Conservation (phyloP, 2,329 filamentous ascomycete genomes). For the Penicillium janthinellum region DNA sequence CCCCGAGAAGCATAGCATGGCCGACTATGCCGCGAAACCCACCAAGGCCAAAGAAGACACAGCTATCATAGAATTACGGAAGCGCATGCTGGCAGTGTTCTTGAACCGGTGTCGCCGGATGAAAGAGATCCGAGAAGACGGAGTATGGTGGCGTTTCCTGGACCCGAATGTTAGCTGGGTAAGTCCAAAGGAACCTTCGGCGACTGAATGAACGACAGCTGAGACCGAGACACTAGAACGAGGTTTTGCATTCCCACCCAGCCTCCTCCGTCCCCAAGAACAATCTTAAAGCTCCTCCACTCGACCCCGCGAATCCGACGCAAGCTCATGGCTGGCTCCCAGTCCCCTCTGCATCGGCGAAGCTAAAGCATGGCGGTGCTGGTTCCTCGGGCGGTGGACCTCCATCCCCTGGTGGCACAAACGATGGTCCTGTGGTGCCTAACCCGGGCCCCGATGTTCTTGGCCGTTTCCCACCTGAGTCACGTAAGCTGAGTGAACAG, state of each 20-base stretch:
- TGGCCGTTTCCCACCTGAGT: constrained; percentile 79
- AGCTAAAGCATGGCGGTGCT: constrained; percentile 64
- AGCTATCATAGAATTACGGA: constrained; percentile 92
- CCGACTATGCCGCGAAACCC: constrained; percentile 95
- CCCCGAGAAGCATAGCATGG: constrained; percentile 98
- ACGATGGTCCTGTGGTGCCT: constrained; percentile 59
- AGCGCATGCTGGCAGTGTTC: constrained; percentile 96
- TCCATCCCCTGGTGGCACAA: constrained; percentile 51
- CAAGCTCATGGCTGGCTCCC: constrained; percentile 85
- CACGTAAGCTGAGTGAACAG: constrained; percentile 75
- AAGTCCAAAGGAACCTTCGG: constrained; percentile 33
- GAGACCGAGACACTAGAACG: constrained; percentile 60
- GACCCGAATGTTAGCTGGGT: constrained; percentile 99
- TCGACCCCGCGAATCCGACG: constrained; percentile 90
- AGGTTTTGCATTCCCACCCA: constrained; percentile 91
- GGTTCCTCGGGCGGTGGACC: constrained; percentile 43
- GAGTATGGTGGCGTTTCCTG: constrained; percentile 96
- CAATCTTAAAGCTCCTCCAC: constrained; percentile 89
- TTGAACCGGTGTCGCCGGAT: constrained; percentile 90
- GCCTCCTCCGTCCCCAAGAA: constrained; percentile 91
- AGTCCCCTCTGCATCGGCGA: constrained; percentile 80
- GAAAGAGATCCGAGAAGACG: constrained; percentile 88
- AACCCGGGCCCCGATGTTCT: constrained; percentile 66
- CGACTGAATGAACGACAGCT: background rate
- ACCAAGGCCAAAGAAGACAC: constrained; percentile 98